Percentiles rank a stretch among this genome's conserved stretches.
Conservation (phyloP, 331 rosid genomes). For the Phaseolus coccineus region DNA sequence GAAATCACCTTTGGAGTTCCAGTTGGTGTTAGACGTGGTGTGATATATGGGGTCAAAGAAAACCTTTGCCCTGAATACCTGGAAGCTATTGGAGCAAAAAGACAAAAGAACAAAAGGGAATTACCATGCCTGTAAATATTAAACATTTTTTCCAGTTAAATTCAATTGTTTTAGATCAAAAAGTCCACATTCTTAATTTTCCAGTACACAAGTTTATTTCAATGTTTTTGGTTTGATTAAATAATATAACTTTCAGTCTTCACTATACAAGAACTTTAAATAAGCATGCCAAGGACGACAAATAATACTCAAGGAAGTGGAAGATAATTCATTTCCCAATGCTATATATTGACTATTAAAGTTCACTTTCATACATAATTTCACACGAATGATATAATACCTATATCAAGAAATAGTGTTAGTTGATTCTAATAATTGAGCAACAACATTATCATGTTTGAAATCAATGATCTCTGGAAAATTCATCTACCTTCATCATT, state of each 20-base stretch:
- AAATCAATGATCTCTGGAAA: constrained; percentile 30
- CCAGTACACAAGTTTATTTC: constrained; percentile 12
- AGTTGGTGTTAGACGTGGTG: constrained; percentile 90
- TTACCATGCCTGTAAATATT: constrained; percentile 15
- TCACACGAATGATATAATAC: constrained; percentile 2
- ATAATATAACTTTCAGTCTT: background rate
- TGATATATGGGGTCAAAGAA: constrained; percentile 85
- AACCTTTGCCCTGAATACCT: constrained; percentile 65
- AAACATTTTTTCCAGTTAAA: constrained; percentile 19
- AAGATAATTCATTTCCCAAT: constrained; percentile 5
- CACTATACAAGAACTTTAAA: constrained; percentile 26
- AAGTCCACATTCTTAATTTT: constrained; percentile 1
- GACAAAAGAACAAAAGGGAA: constrained; percentile 20
- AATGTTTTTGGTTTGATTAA: background rate
- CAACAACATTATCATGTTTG: constrained; percentile 1
- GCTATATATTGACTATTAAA: background rate
- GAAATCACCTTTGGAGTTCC: constrained; percentile 91
- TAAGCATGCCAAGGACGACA: constrained; percentile 38
- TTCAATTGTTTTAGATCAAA: constrained; percentile 1
- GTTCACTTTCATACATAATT: background rate
- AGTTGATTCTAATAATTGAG: constrained; percentile 29
- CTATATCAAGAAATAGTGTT: constrained; percentile 6
- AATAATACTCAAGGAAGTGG: constrained; percentile 1
- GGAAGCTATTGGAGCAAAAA: constrained; percentile 56
- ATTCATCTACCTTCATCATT: constrained; percentile 71